These are phyloP conservation scores for Botrytis cinerea DNA, from an alignment of 2,329 filamentous ascomycete species.

Conservation along the genomic window DNA sequence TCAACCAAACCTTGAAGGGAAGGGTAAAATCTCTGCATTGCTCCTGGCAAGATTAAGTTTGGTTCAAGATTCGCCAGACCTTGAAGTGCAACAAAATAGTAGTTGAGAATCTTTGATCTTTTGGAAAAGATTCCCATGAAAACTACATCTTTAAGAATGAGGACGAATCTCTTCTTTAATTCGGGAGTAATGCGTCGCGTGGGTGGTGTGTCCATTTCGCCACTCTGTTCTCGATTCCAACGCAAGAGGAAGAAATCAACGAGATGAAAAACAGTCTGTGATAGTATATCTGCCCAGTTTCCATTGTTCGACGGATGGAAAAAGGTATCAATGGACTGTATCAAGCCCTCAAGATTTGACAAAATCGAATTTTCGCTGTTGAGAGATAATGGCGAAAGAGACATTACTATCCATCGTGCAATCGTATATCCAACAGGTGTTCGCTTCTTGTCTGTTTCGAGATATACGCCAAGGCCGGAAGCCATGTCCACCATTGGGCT, in stretches of 20 bases:
- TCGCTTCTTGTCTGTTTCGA: conserved; percentile 92
- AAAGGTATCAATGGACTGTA: conserved; percentile 96
- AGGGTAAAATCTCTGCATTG: conserved; percentile 93
- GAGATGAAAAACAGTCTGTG: conserved; percentile 88
- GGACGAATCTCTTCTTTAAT: conserved; percentile 86
- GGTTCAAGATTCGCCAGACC: conserved; percentile 89
- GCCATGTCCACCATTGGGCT: conserved; percentile 76
- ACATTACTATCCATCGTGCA: conserved; percentile 90
- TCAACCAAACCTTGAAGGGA: conserved; percentile 96
- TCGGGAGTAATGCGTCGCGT: conserved; percentile 77
- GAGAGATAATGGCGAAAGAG: conserved; percentile 80
- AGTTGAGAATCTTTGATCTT: conserved; percentile 86
- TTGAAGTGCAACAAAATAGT: conserved; percentile 87
- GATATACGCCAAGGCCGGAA: conserved; percentile 78
- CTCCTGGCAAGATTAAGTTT: conserved; percentile 86
- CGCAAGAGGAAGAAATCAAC: conserved; percentile 96
- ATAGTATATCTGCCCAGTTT: conserved; percentile 83
- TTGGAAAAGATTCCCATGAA: conserved; percentile 99
- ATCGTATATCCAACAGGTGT: conserved; percentile 91
- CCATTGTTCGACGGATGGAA: conserved; percentile 98
- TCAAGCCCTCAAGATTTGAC: conserved; percentile 82
- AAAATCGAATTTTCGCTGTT: conserved; percentile 78
- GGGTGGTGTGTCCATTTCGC: conserved; percentile 82
- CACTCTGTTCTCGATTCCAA: conserved; percentile 93
- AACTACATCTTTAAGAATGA: conserved; percentile 85